Evolutionary conservation across 2,329 filamentous ascomycete genomes (phyloP), one percentile per base, ranked within the genome.

Genomic region (Oidium heveae): DNA sequence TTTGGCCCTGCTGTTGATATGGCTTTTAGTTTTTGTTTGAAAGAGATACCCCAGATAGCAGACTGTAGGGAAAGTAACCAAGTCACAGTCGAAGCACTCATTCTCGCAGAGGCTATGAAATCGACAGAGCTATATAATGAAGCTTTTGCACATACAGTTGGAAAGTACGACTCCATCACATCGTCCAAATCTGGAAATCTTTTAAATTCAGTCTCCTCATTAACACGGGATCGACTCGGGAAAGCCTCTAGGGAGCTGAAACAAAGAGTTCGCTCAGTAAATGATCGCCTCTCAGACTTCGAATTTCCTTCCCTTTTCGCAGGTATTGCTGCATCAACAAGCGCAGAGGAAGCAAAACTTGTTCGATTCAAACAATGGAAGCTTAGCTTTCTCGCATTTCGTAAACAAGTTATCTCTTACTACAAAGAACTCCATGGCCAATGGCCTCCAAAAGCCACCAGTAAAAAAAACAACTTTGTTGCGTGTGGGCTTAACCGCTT

Each of bases 241-340:
- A 78, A 86, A 57, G 83, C 87, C 1, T 79, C 84, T 52, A 74
- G 94, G 60, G 87, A 94, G 62, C 72, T 96, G 2, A 73, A 82
- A 36, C 80, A 77, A 57, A 78, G 86, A 20, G 75, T 86, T 56
- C 74, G 79, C 57, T 80, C 74, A 54, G 77, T 87, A 59, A 82
- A 84, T 59, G 69, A 71, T 34, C 81, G 84, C 46, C 71, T 96
- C n/a, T 79, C 84, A 56, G 79, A 86, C 57, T 96, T 96, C 61
- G 86, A 95, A 34, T 95, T 94, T 61, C 87, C 88, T 0, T 84
- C 85, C 0, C 71, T 96, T 5, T 96, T 94, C 64, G 78, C 86
- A 0, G 91, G 91, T 36, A 79, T 87, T 59, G 89, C 86, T 63
- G 87, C 81, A 66, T 94, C 86, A 3, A 88, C 82, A 12, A 86